These are phyloP conservation scores for Aspergillus conjunctus DNA, from an alignment of 495 filamentous ascomycete species.

Conservation along the genomic window DNA sequence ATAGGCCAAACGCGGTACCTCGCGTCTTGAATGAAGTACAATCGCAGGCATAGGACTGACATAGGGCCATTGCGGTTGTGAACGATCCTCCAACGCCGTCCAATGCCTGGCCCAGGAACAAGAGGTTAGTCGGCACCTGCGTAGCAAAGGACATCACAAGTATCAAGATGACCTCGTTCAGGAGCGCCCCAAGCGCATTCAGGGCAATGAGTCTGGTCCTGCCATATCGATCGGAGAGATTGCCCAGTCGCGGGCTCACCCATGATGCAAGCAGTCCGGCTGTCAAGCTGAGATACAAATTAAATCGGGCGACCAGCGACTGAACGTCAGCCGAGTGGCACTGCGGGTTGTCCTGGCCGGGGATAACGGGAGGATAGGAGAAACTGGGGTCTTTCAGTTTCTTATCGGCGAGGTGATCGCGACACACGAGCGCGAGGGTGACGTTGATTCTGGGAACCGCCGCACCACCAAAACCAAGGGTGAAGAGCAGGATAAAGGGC, in stretches of 20 bases:
- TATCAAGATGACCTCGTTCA: slow-evolving; percentile 73
- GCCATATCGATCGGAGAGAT: slow-evolving; percentile 86
- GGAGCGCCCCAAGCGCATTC: slow-evolving; percentile 65
- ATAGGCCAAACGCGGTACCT: slow-evolving; percentile 84
- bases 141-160: slow-evolving; percentile 75
- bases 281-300: slow-evolving; percentile 69
- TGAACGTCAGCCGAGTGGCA: slow-evolving; percentile 75
- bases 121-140: slow-evolving; percentile 65
- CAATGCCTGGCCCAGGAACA: slow-evolving; percentile 71
- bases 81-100: slow-evolving; percentile 89
- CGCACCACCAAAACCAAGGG: slow-evolving; percentile 80
- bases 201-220: slow-evolving; percentile 70
- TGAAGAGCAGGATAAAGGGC: slow-evolving; percentile 72
- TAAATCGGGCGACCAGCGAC: slow-evolving; percentile 72
- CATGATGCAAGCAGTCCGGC: slow-evolving; percentile 73
- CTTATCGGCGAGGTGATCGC: slow-evolving; percentile 70
- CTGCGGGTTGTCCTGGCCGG: slow-evolving; percentile 68
- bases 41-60: slow-evolving; percentile 83
- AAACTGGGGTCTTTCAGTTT: slow-evolving; percentile 57
- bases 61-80: slow-evolving; percentile 75
- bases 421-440: slow-evolving; percentile 78
- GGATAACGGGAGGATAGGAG: slow-evolving; percentile 62
- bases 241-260: slow-evolving; percentile 78
- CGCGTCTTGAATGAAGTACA: slow-evolving; percentile 78
- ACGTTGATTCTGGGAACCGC: slow-evolving; percentile 79